Base-by-base conservation (phyloP, 2,329 filamentous ascomycete species). In the Colletotrichum sp. region DNA sequence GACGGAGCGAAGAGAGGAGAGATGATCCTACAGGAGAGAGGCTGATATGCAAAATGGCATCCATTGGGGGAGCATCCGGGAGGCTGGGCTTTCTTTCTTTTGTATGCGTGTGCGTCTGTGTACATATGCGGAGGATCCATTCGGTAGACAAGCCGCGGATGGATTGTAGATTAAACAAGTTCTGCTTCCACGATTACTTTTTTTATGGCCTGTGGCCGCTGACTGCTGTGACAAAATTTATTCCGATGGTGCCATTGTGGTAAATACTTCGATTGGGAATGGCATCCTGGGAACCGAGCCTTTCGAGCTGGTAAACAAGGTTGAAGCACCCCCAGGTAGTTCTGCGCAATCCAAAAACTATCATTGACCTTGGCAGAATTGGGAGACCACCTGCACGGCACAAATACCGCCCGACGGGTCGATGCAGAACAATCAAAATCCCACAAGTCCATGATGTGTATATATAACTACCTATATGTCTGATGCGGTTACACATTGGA, bases 111-210 rank as follows among this genome's bases (percentile, higher is more conserved):
- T 68, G 71, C 60, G 69, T 55, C 69, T 76, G 69, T 74, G 71
- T 75, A 75, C 76, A 78, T 76, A 75, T 75, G 73, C 68, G 68
- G 67, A 76, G 72, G 66, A 62, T 68, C 67, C 74, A 75, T 73
- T 70, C 70, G 66, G 57, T 55, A 77, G 66, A 77, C 30, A 71
- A 75, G 64, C 66, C 49, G 55, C 69, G 39, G 74, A 67, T 71
- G 76, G 68, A 67, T 76, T 77, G 72, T 77, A 77, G 72, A 77
- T 72, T 76, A 76, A 52, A 21, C 44, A 66, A 76, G 74, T 75
- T 71, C 66, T 76, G 75, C 71, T 75, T 66, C 62, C 30, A 63
- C 62, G 60, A 59, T 67, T 13, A 66, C 24, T 24, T 57, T 2
- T 12, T 44, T 32, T 16, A 3, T 18, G 32, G 4, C 13, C 7